Conservation (phyloP, 768 basidiomycete genomes). For the Rhizopogon vulgaris region DNA sequence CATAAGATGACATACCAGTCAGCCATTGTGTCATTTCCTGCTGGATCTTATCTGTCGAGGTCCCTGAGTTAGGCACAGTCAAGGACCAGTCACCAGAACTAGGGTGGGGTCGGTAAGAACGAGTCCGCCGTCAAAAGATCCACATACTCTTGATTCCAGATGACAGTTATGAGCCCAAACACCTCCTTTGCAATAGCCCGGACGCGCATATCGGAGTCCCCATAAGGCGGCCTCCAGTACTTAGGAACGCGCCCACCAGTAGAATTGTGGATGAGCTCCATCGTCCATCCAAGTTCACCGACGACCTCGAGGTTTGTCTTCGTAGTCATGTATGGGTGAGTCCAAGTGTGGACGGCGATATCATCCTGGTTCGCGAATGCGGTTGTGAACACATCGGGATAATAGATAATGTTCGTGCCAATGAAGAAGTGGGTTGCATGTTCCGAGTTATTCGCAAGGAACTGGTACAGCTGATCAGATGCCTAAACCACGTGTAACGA, state of each 20-base stretch:
- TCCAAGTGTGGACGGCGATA: slow-evolving; percentile 47
- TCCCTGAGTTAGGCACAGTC: slow-evolving; percentile 28
- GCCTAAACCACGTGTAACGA: slow-evolving; percentile 20
- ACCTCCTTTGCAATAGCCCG: slow-evolving; percentile 81
- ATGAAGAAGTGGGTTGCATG: slow-evolving; percentile 89
- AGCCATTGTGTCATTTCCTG: slow-evolving; percentile 53
- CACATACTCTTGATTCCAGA: slow-evolving; percentile 87
- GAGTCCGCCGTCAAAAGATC: neutral
- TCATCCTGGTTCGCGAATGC: slow-evolving; percentile 41
- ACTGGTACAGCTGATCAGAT: slow-evolving; percentile 50
- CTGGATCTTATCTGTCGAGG: slow-evolving; percentile 43
- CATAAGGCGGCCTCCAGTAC: slow-evolving; percentile 89
- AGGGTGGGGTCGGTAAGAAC: slow-evolving; percentile 1
- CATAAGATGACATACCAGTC: slow-evolving; percentile 30
- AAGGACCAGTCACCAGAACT: slow-evolving; percentile 79
- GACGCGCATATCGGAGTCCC: slow-evolving; percentile 80
- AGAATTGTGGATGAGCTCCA: slow-evolving; percentile 72
- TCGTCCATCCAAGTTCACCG: slow-evolving; percentile 73
- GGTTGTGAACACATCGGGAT: slow-evolving; percentile 48
- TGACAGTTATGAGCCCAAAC: slow-evolving; percentile 76
- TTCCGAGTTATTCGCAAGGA: slow-evolving; percentile 58
- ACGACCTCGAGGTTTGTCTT: slow-evolving; percentile 62
- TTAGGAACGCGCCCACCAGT: slow-evolving; percentile 67
- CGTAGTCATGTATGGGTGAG: slow-evolving; percentile 78
- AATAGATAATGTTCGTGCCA: slow-evolving; percentile 63